These are phyloP conservation scores for Pichia sp. DNA, from an alignment of 1,139 yeast genomes.

Conservation along the genomic window DNA sequence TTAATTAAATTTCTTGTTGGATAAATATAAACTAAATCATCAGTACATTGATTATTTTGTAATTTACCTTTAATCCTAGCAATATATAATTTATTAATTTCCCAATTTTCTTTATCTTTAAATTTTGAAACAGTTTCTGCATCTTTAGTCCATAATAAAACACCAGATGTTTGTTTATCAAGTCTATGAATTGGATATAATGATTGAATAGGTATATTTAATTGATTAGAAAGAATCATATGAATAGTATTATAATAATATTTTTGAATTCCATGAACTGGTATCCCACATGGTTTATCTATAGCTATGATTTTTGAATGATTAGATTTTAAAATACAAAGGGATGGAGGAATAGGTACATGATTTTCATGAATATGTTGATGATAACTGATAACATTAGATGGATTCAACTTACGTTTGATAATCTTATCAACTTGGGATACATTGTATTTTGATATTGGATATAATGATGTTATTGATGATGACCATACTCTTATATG, in stretches of 20 bases:
- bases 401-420: slow-evolving; percentile 1
- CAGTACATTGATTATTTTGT: slow-evolving; percentile 17
- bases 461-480: background rate
- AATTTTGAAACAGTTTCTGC: slow-evolving; percentile 36
- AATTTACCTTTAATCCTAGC: slow-evolving; percentile 57
- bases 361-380: slow-evolving; percentile 60
- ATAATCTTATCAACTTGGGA: background rate
- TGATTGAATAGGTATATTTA: slow-evolving; percentile 37
- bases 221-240: slow-evolving; percentile 6
- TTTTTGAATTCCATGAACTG: slow-evolving; percentile 69
- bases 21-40: slow-evolving; percentile 19
- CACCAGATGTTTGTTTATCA: slow-evolving; percentile 70
- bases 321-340: background rate
- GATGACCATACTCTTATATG: slow-evolving; percentile 5
- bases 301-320: slow-evolving; percentile 41
- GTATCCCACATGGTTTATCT: slow-evolving; percentile 66
- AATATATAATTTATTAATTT: slow-evolving; percentile 41
- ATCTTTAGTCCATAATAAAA: slow-evolving; percentile 50
- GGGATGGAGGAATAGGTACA: slow-evolving; percentile 1
- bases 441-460: background rate
- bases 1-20: slow-evolving; percentile 23
- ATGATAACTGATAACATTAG: slow-evolving; percentile 21
- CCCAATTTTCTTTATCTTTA: slow-evolving; percentile 34
- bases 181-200: slow-evolving; percentile 58
- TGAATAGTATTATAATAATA: slow-evolving; percentile 45